These are phyloP conservation scores for Chrysanthemum makinoi DNA, from an alignment of 129 eudicot genomes.

Conservation along the genomic window DNA sequence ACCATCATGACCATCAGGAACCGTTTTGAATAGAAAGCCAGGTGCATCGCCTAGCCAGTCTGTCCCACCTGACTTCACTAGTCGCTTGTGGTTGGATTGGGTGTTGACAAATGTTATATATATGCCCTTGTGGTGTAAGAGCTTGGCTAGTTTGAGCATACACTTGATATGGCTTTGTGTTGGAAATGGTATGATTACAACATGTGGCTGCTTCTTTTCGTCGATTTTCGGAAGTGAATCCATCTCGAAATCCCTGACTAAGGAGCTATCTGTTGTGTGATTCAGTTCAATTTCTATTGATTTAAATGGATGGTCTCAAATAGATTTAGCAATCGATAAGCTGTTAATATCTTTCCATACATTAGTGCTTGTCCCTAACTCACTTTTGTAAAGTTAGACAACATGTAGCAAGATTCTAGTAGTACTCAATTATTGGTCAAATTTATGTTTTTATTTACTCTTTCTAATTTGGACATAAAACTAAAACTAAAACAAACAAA, in stretches of 20 bases:
- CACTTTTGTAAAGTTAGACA: too few relatives aligned
- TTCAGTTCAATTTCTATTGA: background rate
- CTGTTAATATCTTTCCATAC: too few relatives aligned
- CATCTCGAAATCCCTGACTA: conserved; percentile 5
- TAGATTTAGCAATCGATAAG: too few relatives aligned
- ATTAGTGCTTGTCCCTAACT: too few relatives aligned
- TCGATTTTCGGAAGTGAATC: conserved; percentile 2
- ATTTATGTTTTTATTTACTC: too few relatives aligned
- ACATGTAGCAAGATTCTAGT: too few relatives aligned
- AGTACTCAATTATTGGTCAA: too few relatives aligned
- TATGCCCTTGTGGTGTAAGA: conserved; percentile 51
- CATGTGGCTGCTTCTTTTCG: conserved; percentile 41
- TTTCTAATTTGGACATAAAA: too few relatives aligned
- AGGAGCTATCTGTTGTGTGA: background rate
- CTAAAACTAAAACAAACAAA: too few relatives aligned
- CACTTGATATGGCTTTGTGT: conserved; percentile 75
- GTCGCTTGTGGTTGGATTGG: conserved; percentile 32
- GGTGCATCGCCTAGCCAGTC: conserved; percentile 9
- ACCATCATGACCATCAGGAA: conserved; percentile 32
- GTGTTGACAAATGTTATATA: conserved; percentile 53
- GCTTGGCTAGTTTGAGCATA: conserved; percentile 61
- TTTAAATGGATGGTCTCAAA: background rate
- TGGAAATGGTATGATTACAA: conserved; percentile 55
- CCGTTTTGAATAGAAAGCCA: conserved; percentile 37
- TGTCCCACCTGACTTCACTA: conserved; percentile 17